Conservation (phyloP, 352 stramenopile genomes). For the Phytophthora constricta region DNA sequence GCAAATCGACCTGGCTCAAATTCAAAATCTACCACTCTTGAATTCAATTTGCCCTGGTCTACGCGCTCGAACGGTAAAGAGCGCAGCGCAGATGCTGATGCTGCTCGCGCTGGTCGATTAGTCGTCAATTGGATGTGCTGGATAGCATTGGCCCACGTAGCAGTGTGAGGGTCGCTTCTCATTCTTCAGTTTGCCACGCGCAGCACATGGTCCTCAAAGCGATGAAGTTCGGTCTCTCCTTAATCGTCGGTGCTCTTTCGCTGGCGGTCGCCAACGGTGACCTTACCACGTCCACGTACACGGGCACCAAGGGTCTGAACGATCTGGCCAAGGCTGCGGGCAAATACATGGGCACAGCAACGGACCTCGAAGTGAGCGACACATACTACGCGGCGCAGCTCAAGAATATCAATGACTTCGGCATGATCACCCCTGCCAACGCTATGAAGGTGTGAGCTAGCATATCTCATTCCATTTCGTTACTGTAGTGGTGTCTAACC, state of each 20-base stretch:
- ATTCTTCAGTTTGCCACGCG: background rate
- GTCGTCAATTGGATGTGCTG: background rate
- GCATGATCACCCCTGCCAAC: slow-evolving; percentile 41
- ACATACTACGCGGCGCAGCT: slow-evolving; percentile 29
- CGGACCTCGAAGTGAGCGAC: slow-evolving; percentile 35
- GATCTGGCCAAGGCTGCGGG: slow-evolving; percentile 33
- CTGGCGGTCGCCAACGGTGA: slow-evolving; percentile 20
- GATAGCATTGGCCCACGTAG: too few species aligned
- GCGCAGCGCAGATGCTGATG: background rate
- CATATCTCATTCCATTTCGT: background rate
- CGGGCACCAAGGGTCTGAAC: slow-evolving; percentile 27
- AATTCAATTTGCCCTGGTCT: background rate
- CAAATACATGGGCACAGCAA: slow-evolving; percentile 48
- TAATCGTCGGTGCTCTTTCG: background rate
- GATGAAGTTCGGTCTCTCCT: background rate
- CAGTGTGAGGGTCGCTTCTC: too few species aligned
- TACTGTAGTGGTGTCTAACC: background rate
- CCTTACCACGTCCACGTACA: slow-evolving; percentile 40
- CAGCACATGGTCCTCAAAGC: background rate
- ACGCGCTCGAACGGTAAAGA: background rate
- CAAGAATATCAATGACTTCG: slow-evolving; percentile 34
- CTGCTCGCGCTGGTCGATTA: background rate
- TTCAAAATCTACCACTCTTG: background rate
- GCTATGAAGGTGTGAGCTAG: slow-evolving; percentile 35
- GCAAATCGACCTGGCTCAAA: background rate